Evolutionary conservation across 768 basidiomycete species (phyloP).

Genomic region (Suillus ampliporus): DNA sequence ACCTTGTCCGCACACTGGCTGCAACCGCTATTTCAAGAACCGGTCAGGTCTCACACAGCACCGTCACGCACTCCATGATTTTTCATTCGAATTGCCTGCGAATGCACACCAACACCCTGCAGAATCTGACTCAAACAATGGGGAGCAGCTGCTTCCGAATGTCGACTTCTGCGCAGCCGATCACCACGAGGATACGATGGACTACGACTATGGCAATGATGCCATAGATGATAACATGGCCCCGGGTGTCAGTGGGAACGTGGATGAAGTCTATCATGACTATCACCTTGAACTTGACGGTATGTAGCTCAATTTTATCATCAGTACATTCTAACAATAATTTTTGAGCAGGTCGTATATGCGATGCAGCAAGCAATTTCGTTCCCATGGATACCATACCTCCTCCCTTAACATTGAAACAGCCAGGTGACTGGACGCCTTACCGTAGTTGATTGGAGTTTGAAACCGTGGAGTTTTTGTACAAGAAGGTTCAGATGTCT

Average conservation of each 20-base stretch:
- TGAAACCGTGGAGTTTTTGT: constrained; percentile 23
- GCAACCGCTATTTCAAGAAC: constrained; percentile 1
- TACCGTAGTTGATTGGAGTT: constrained; percentile 23
- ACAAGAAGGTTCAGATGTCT: constrained; percentile 22
- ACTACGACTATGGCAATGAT: too few relatives aligned
- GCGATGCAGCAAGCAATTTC: constrained; percentile 2
- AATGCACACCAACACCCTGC: too few relatives aligned
- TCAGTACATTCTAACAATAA: not conserved
- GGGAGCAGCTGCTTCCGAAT: too few relatives aligned
- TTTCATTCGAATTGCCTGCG: not conserved
- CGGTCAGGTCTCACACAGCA: constrained; percentile 6
- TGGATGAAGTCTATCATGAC: not conserved
- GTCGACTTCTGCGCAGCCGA: too few relatives aligned
- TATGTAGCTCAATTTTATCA: not conserved
- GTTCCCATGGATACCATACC: constrained; percentile 6
- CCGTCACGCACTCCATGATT: not conserved
- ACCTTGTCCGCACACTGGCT: not conserved
- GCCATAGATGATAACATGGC: too few relatives aligned
- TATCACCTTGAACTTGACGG: not conserved
- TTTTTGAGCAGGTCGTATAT: constrained; percentile 7
- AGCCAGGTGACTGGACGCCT: constrained; percentile 24
- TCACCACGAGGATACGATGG: too few relatives aligned
- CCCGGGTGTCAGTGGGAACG: too few relatives aligned
- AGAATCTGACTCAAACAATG: too few relatives aligned
- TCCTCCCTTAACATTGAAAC: not conserved